phyloP scores from a whole-genome alignment of 164 flowering plant species.

The Magnolia kwangsiensis region DNA sequence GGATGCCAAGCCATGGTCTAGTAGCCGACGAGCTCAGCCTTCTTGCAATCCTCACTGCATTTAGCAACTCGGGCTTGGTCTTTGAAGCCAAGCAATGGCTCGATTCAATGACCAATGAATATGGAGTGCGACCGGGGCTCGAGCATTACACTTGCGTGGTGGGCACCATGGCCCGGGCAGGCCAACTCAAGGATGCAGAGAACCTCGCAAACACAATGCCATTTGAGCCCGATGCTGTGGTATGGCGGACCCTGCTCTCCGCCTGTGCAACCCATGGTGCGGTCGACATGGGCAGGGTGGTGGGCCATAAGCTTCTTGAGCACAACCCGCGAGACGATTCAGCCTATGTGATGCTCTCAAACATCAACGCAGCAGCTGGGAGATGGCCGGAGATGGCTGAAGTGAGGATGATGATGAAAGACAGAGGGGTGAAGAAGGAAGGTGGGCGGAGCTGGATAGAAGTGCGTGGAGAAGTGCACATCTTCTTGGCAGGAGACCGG shows the following conservation, averaged over 20 bases:
- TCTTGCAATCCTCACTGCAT: slow-evolving; percentile 48
- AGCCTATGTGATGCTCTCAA: slow-evolving; percentile 60
- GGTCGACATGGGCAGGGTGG: slow-evolving; percentile 32
- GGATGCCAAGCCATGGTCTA: slow-evolving; percentile 35
- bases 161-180: slow-evolving; percentile 55
- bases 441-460: slow-evolving; percentile 75
- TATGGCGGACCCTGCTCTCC: slow-evolving; percentile 59
- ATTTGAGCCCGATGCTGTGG: slow-evolving; percentile 56
- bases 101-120: slow-evolving; percentile 36
- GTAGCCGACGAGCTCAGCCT: slow-evolving; percentile 58
- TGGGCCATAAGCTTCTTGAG: slow-evolving; percentile 37
- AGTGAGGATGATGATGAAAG: slow-evolving; percentile 59
- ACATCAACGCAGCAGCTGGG: slow-evolving; percentile 40
- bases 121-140: slow-evolving; percentile 45
- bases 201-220: slow-evolving; percentile 56
- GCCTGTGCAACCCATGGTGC: slow-evolving; percentile 36
- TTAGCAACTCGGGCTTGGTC: slow-evolving; percentile 48
- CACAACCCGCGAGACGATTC: slow-evolving; percentile 52
- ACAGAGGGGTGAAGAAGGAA: slow-evolving; percentile 43
- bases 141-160: slow-evolving; percentile 76
- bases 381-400: slow-evolving; percentile 52
- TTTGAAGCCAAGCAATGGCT: slow-evolving; percentile 44
- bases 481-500: slow-evolving; percentile 56
- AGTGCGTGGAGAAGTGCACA: slow-evolving; percentile 47
- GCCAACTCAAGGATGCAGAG: slow-evolving; percentile 55